These are phyloP conservation scores for Postia placenta DNA, from an alignment of 768 basidiomycete genomes.

Conservation along the genomic window DNA sequence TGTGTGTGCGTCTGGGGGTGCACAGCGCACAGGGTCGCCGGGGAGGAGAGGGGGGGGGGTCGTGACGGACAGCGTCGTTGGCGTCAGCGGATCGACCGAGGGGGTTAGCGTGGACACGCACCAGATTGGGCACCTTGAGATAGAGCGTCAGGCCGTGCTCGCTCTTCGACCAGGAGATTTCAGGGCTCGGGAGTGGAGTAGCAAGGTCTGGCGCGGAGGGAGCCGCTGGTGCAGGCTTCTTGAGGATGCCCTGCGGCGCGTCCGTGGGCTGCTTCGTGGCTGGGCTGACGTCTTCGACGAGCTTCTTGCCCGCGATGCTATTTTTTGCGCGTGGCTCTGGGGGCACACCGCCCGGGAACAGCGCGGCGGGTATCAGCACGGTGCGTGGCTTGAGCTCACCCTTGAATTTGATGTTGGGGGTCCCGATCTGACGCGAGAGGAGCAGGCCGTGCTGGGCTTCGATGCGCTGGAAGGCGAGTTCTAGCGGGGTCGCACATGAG, in stretches of 20 bases:
- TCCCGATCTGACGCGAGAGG: conserved; percentile 63
- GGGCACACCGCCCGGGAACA: conserved; percentile 27
- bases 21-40: no score
- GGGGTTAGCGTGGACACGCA: neutral
- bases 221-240: neutral
- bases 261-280: neutral
- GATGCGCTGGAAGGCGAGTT: conserved; percentile 62
- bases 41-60: neutral
- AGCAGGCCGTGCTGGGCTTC: conserved; percentile 53
- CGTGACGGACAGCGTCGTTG: neutral
- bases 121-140: neutral
- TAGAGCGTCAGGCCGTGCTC: neutral
- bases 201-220: neutral
- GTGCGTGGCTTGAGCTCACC: conserved; percentile 58
- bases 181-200: neutral
- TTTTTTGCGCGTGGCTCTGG: conserved; percentile 2
- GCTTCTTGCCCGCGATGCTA: conserved; percentile 19
- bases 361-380: conserved; percentile 44
- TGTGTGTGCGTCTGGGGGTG: conserved; percentile 37
- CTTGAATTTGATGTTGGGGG: conserved; percentile 74
- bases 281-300: conserved; percentile 42
- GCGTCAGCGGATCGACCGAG: neutral
- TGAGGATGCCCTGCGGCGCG: neutral
- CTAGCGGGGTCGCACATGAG: conserved; percentile 29
- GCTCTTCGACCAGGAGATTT: neutral